These are phyloP conservation scores for Xylaria grammica DNA, from an alignment of 495 filamentous ascomycete genomes.

Conservation along the genomic window DNA sequence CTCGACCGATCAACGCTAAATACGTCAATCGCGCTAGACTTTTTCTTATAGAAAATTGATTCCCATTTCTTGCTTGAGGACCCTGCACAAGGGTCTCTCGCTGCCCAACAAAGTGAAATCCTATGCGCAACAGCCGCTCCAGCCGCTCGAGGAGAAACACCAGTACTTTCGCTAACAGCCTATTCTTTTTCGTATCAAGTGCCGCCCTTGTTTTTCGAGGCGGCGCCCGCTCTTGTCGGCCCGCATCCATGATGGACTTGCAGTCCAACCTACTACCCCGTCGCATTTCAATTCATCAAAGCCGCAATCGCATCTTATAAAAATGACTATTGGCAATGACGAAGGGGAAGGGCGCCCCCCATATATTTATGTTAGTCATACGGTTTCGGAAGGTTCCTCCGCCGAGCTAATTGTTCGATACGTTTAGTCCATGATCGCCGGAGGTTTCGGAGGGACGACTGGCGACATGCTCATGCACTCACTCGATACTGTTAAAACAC, in stretches of 20 bases:
- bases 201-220: conserved; percentile 3
- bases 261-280: conserved; percentile 36
- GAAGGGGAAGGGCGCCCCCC: conserved; percentile 51
- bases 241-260: conserved; percentile 45
- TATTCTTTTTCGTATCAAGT: conserved; percentile 17
- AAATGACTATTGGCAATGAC: conserved; percentile 50
- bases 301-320: conserved; percentile 32
- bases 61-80: conserved; percentile 18
- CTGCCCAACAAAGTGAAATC: background rate
- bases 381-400: conserved; percentile 3
- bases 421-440: conserved; percentile 87
- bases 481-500: conserved; percentile 97
- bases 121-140: no score
- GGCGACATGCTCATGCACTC: conserved; percentile 99
- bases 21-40: conserved; percentile 26
- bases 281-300: conserved; percentile 33
- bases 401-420: conserved; percentile 27
- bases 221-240: conserved; percentile 21
- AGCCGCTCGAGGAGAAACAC: conserved; percentile 1
- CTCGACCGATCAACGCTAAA: background rate
- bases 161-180: conserved; percentile 21
- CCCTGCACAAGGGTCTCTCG: conserved; percentile 19
- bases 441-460: conserved; percentile 85
- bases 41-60: conserved; percentile 21
- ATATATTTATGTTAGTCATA: conserved; percentile 48